These are phyloP conservation scores for Leucosporidium scottii DNA, from an alignment of 768 basidiomycete species.

Conservation along the genomic window DNA sequence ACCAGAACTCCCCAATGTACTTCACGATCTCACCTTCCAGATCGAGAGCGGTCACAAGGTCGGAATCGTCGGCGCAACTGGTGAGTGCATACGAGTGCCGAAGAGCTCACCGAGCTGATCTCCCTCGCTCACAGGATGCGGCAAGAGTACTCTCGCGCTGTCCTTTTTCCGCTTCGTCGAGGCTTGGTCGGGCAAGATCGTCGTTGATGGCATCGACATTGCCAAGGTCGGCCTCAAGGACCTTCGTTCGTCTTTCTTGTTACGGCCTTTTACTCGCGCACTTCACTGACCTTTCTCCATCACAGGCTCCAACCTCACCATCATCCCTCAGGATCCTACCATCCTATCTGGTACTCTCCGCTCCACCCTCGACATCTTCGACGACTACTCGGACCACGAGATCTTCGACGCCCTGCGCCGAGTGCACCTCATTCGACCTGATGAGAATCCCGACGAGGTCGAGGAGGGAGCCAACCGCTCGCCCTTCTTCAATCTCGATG, in stretches of 20 bases:
- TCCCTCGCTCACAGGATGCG: slow-evolving; percentile 46
- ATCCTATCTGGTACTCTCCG: slow-evolving; percentile 54
- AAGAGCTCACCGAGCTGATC: not conserved
- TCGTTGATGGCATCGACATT: slow-evolving; percentile 46
- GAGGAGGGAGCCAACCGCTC: slow-evolving; percentile 30
- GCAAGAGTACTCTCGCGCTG: slow-evolving; percentile 42
- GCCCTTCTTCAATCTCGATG: slow-evolving; percentile 30
- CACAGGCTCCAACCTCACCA: not conserved
- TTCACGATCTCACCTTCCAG: slow-evolving; percentile 43
- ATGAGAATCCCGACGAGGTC: slow-evolving; percentile 12
- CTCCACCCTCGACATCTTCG: slow-evolving; percentile 48
- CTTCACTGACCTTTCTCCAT: not conserved
- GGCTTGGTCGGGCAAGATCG: slow-evolving; percentile 39
- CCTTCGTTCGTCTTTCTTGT: slow-evolving; percentile 61
- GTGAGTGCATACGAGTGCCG: not conserved
- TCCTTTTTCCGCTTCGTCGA: slow-evolving; percentile 48
- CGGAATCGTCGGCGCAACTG: slow-evolving; percentile 39
- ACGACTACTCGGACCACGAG: slow-evolving; percentile 36
- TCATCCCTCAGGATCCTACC: slow-evolving; percentile 16
- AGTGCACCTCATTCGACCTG: slow-evolving; percentile 30
- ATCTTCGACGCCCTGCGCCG: slow-evolving; percentile 38
- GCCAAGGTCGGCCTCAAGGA: slow-evolving; percentile 46
- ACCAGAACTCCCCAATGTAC: slow-evolving; percentile 53
- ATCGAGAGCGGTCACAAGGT: slow-evolving; percentile 44
- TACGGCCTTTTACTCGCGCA: not conserved